Conservation (phyloP, 2,329 filamentous ascomycete genomes). For the Exserohilum rostratum region DNA sequence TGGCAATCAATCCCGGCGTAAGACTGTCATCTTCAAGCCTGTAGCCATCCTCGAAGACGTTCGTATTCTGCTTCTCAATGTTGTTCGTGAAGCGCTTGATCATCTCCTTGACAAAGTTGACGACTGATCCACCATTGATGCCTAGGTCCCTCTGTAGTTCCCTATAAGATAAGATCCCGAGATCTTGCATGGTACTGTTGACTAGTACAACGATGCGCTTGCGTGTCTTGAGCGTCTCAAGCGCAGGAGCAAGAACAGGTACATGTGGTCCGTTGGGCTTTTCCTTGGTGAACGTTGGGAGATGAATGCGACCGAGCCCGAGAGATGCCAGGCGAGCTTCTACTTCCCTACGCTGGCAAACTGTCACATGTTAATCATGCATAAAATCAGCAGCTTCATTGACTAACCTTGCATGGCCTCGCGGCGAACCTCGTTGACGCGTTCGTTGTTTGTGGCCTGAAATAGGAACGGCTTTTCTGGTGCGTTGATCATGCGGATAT, state of each 20-base stretch:
- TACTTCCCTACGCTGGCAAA: constrained; percentile 67
- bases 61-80: constrained; percentile 12
- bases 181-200: constrained; percentile 77
- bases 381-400: background rate
- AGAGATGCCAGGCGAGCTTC: constrained; percentile 65
- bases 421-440: constrained; percentile 76
- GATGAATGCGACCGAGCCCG: constrained; percentile 64
- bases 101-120: constrained; percentile 65
- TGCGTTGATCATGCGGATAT: constrained; percentile 72
- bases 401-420: constrained; percentile 69
- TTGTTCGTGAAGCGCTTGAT: constrained; percentile 32
- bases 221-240: constrained; percentile 58
- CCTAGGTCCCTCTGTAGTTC: constrained; percentile 67
- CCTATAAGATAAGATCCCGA: constrained; percentile 77
- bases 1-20: constrained; percentile 69
- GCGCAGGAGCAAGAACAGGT: constrained; percentile 68
- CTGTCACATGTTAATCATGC: constrained; percentile 50
- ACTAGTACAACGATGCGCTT: constrained; percentile 75
- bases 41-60: constrained; percentile 29
- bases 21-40: constrained; percentile 22
- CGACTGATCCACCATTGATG: constrained; percentile 71
- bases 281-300: constrained; percentile 62
- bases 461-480: constrained; percentile 76
- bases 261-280: constrained; percentile 61
- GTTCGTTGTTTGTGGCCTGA: constrained; percentile 73